Base-by-base conservation (phyloP, 768 basidiomycete species). In the Auriculariales sp. region DNA sequence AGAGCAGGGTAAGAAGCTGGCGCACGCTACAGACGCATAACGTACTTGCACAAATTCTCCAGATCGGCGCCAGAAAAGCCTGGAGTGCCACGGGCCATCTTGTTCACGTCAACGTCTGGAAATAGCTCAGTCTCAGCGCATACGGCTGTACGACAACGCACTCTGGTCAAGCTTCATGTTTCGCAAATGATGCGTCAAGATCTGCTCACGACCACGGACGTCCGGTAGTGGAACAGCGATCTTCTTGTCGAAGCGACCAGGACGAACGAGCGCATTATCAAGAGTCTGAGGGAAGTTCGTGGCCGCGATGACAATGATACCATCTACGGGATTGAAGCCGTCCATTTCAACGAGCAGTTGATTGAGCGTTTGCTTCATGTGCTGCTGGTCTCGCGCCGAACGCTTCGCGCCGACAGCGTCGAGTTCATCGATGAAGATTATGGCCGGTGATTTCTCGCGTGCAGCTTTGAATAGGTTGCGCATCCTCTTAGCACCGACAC, bases 11-110 rank as follows among this genome's bases (percentile, higher is more conserved):
- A 34, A 47, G 32, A 31, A 17, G 22, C 14, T 27, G 9, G n/a
- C 19, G 4, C 10, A 48, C 19, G 36, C n/a, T n/a, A 17, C 19
- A 27, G 19, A n/a, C 19, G 27, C 32, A n/a, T n/a, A n/a, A 71
- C 79, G 58, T 56, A 89, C 81, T 99, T 99, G 58, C 97, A 84
- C 75, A 98, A 79, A 62, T 98, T 98, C 62, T 98, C 89, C 31
- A 98, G 63, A 67, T 98, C 94, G 17, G 94, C 94, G 33, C 95
- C 95, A 46, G 90, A 93, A 69, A 99, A 95, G 2, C 94, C 94
- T 6, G 93, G 79, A 11, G 92, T 95, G 3, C 91, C 94, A 54
- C 94, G 78, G 33, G 95, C 95, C 56, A 99, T 72, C 55, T 91
- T 72, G 64, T 78, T 86, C 1, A 85, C 72, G 59, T 99, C 93